A percentile compares a stretch with the other conserved stretches of the same genome.
Conservation (phyloP, 176 grass and related monocot genomes). For the Zea mays region Zm-B73-REFERENCE-NAM-5.0 NC_050096.1:108492001-108492500, state of each 20-base stretch:
- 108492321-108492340: not conserved
- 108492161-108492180: slow-evolving; percentile 74
- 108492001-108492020: slow-evolving; percentile 29
- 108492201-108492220: slow-evolving; percentile 91
- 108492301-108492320: slow-evolving; percentile 85
- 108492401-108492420: not conserved
- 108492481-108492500: not conserved
- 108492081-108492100: slow-evolving; percentile 31
- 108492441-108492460: not conserved
- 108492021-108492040: not conserved
- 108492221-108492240: slow-evolving; percentile 83
- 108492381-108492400: not conserved
- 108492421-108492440: slow-evolving; percentile 15
- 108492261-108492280: slow-evolving; percentile 80
- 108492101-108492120: slow-evolving; percentile 1
- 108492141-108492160: slow-evolving; percentile 56
- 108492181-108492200: slow-evolving; percentile 84
- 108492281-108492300: slow-evolving; percentile 95
- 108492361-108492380: not conserved
- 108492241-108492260: slow-evolving; percentile 86
- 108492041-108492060: not conserved
- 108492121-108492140: slow-evolving; percentile 50
- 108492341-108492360: not conserved
- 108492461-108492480: not conserved
- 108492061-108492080: slow-evolving; percentile 28